Evolutionary conservation across 208 protist species (phyloP), one percentile per base, ranked within the genome.

Genomic region (Acanthamoeba culbertsoni): DNA sequence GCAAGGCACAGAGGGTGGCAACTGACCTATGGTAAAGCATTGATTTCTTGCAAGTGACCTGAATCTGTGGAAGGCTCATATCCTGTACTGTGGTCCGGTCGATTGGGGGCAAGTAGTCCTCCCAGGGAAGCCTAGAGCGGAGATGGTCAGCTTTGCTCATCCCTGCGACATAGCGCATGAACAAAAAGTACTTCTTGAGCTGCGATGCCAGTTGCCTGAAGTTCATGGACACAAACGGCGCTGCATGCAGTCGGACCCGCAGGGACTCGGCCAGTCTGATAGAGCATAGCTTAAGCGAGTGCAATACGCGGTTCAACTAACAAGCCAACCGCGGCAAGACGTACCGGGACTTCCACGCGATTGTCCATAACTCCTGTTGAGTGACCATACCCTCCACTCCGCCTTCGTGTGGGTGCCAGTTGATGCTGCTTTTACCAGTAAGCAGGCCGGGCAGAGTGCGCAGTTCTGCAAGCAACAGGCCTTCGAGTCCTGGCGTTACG

Each of bases 21-120:
- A n/a, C n/a, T n/a, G n/a, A 42, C 73, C 73, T 84, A 37, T 90
- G 82, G 53, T 90, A 90, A 35, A 90, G 82, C 31, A 48, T 68
- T 10, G 82, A 90, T 23, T 90, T 90, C 53, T 46, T 59, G 53
- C 82, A 90, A 1, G 55, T 68, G 14, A 68, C 82, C 31, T 90
- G 82, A 2, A 90, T 33, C 8, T 62, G 53, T 43, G 82, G 82
- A 12, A 90, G 73, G 18, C 46, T n/a, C 33, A 75, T 37, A 18
- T 40, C 45, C 20, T 84, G 43, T 18, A 43, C n/a, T 3, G 7
- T 23, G 43, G 23, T 12, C 2, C 1, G 26, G 14, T 48, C 73
- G 2, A 84, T 84, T 23, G 73, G 73, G 3, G 73, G 73, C 40
- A 84, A 26, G 73, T 84, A 84, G 45, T 84, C 73, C 23, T 84